Evolutionary conservation across 306 rosid species (phyloP).

Genomic region (Macrotyloma uniflorum): DNA sequence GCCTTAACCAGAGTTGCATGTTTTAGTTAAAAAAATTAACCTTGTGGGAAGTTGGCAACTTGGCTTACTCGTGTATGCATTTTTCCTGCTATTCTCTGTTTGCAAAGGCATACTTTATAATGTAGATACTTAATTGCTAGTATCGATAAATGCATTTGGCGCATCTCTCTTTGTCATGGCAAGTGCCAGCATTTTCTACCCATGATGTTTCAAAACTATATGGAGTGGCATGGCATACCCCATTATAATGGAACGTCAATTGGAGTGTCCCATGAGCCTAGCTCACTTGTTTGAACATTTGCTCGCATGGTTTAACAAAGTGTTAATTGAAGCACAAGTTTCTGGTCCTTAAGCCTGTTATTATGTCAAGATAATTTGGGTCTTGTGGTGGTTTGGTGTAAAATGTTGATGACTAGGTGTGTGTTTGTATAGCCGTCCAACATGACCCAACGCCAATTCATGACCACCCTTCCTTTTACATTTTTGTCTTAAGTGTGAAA

Average conservation of each 20-base stretch:
- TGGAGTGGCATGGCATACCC: background rate
- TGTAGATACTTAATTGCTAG: background rate
- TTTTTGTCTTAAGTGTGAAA: too few species aligned
- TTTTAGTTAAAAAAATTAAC: background rate
- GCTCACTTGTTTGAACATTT: background rate
- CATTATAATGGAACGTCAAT: background rate
- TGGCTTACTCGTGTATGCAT: background rate
- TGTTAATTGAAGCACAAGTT: background rate
- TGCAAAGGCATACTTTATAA: background rate
- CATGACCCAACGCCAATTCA: background rate
- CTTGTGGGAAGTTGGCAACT: slow-evolving; percentile 3
- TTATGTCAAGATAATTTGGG: background rate
- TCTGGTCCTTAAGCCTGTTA: background rate
- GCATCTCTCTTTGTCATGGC: background rate
- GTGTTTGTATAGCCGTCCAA: background rate
- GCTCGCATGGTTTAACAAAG: background rate
- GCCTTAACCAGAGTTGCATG: background rate
- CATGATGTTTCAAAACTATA: background rate
- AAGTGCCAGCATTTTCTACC: background rate
- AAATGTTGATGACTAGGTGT: background rate
- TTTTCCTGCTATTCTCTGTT: slow-evolving; percentile 24
- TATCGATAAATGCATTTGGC: slow-evolving; percentile 3
- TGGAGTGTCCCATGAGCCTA: background rate
- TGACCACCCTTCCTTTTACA: background rate
- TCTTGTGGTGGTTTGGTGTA: background rate